These are phyloP conservation scores for Penicillium chermesinum DNA, from an alignment of 495 filamentous ascomycete genomes.

Conservation along the genomic window DNA sequence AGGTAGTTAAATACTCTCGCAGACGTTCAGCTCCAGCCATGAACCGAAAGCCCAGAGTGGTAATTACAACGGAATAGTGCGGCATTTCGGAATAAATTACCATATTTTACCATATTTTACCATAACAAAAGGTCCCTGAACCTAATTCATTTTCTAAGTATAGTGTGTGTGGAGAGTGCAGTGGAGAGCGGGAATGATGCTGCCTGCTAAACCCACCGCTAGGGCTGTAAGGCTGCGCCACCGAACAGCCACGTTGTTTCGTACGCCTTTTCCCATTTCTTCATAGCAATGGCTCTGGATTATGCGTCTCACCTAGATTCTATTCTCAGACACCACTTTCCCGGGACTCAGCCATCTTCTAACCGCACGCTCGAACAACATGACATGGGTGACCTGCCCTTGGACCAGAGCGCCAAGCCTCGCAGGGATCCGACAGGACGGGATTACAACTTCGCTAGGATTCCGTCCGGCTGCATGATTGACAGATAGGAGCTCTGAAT, in stretches of 20 bases:
- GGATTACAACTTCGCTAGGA: conserved; percentile 18
- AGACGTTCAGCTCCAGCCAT: too few relatives aligned
- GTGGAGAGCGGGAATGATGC: conserved; percentile 20
- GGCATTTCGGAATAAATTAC: too few relatives aligned
- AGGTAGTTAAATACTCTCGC: too few relatives aligned
- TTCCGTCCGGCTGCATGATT: conserved; percentile 13
- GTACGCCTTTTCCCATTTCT: not conserved
- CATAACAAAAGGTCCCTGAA: too few relatives aligned
- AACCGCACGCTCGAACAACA: not conserved
- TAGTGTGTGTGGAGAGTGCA: conserved; percentile 9
- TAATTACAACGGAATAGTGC: too few relatives aligned
- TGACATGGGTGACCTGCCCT: conserved; percentile 11
- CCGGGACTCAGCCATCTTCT: conserved; percentile 7
- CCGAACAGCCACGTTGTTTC: conserved; percentile 1
- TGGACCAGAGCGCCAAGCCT: conserved; percentile 15
- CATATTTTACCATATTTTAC: too few relatives aligned
- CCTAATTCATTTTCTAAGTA: too few relatives aligned
- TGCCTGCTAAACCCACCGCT: conserved; percentile 16
- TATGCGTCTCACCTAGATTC: not conserved
- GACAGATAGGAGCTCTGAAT: conserved; percentile 21
- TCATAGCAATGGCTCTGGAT: not conserved
- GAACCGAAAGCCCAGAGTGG: too few relatives aligned
- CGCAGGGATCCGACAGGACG: conserved; percentile 16
- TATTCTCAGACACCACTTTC: not conserved
- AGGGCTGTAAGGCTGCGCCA: conserved; percentile 5